These are phyloP conservation scores for Suillus weaverae DNA, from an alignment of 768 basidiomycete species.

Conservation along the genomic window DNA sequence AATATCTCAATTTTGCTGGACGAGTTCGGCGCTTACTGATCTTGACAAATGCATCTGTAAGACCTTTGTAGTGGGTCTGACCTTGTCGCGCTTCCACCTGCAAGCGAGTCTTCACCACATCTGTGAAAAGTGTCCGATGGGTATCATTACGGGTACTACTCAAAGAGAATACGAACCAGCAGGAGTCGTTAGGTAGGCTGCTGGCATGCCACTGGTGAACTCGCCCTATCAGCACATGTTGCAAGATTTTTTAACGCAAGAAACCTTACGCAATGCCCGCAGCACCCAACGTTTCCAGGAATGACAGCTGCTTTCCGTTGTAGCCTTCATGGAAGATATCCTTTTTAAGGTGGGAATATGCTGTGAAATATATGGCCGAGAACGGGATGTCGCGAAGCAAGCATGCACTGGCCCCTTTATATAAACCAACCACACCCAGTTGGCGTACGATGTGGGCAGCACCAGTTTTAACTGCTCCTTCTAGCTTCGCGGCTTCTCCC, in stretches of 20 bases:
- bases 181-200: conserved; percentile 90
- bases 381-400: conserved; percentile 95
- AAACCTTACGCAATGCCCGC: conserved; percentile 77
- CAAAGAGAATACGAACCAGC: conserved; percentile 54
- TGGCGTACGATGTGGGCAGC: conserved; percentile 92
- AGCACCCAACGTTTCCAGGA: conserved; percentile 82
- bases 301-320: conserved; percentile 89
- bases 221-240: conserved; percentile 28
- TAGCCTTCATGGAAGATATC: conserved; percentile 96
- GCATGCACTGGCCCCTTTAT: conserved; percentile 92
- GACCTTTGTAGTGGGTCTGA: conserved; percentile 87
- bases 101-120: conserved; percentile 96
- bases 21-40: conserved; percentile 61
- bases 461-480: conserved; percentile 79
- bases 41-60: conserved; percentile 84
- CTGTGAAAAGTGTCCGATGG: conserved; percentile 37
- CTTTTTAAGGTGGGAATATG: conserved; percentile 88
- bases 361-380: conserved; percentile 89
- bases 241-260: conserved; percentile 18
- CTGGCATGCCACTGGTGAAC: conserved; percentile 87
- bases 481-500: conserved; percentile 88
- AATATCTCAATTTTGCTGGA: not conserved
- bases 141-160: conserved; percentile 18
- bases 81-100: conserved; percentile 93
- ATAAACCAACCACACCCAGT: conserved; percentile 88